phyloP scores from a whole-genome alignment of 495 filamentous ascomycete species.

The Daldinia childiae region DNA sequence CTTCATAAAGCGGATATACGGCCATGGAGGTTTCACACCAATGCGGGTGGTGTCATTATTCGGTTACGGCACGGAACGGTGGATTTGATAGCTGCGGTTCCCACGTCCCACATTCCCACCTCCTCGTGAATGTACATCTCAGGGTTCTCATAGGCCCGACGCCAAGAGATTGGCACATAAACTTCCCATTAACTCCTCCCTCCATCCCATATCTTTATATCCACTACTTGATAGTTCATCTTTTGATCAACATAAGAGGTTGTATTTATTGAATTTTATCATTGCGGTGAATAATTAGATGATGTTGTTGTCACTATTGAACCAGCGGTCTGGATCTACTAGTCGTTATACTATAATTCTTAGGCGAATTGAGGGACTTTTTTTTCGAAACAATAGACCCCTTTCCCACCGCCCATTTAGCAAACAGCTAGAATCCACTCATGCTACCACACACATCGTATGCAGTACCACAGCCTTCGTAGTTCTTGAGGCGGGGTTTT shows the following conservation, averaged over 20 bases:
- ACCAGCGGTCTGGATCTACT: conserved; percentile 1
- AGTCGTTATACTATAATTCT: conserved; percentile 2
- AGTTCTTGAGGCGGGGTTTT: neutral
- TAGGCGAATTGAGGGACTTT: neutral
- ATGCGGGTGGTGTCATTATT: neutral
- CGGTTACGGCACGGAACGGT: conserved; percentile 9
- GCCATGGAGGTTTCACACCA: conserved; percentile 8
- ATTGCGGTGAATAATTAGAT: conserved; percentile 1
- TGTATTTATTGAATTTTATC: neutral
- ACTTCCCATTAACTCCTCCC: neutral
- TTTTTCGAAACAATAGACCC: neutral
- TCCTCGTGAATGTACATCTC: conserved; percentile 1
- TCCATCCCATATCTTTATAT: neutral
- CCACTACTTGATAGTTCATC: neutral
- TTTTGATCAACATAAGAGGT: neutral
- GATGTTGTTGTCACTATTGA: neutral
- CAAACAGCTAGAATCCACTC: neutral
- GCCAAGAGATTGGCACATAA: conserved; percentile 9
- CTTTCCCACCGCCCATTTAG: neutral
- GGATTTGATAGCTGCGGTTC: neutral
- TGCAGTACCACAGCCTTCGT: neutral
- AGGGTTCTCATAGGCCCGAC: conserved; percentile 3
- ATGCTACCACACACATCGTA: neutral
- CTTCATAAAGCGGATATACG: conserved; percentile 1
- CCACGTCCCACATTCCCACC: neutral